phyloP scores from a whole-genome alignment of 305 asterid species.

The Fraxinus greggii region DNA sequence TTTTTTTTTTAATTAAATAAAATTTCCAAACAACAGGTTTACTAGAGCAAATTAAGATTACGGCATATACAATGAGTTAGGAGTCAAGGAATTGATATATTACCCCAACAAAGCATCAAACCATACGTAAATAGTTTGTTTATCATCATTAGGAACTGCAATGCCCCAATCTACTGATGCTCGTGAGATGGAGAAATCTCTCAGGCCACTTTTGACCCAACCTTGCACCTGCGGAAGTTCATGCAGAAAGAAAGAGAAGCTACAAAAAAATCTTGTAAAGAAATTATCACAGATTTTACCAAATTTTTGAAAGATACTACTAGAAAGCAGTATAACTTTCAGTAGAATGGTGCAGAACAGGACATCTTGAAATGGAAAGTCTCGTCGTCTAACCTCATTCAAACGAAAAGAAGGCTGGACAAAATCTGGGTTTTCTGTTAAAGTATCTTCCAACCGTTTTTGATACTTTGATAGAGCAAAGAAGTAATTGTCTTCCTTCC shows the following conservation, averaged over 20 bases:
- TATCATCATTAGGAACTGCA: conserved; percentile 74
- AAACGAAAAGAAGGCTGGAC: conserved; percentile 88
- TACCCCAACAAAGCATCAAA: conserved; percentile 99
- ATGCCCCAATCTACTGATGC: conserved; percentile 92
- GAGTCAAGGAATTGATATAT: conserved; percentile 30
- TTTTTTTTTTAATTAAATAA: background rate
- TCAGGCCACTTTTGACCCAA: conserved; percentile 89
- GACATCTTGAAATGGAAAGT: conserved; percentile 4
- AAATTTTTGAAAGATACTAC: conserved; percentile 4
- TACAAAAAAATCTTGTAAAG: background rate
- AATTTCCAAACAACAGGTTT: background rate
- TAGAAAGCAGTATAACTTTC: background rate
- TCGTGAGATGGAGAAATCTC: conserved; percentile 94
- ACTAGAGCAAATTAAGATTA: background rate
- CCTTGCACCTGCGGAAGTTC: conserved; percentile 71
- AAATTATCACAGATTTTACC: conserved; percentile 12
- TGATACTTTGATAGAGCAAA: conserved; percentile 97
- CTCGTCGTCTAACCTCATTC: conserved; percentile 62
- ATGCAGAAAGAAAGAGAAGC: conserved; percentile 21
- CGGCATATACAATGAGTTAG: background rate
- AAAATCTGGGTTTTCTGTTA: conserved; percentile 64
- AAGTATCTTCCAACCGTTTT: conserved; percentile 57
- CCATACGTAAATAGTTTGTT: conserved; percentile 97
- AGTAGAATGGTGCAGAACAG: background rate
- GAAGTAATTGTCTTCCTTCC: conserved; percentile 96